Evolutionary conservation across 2,329 filamentous ascomycete species (phyloP).

Genomic region (Xylariomycetidae sp.): DNA sequence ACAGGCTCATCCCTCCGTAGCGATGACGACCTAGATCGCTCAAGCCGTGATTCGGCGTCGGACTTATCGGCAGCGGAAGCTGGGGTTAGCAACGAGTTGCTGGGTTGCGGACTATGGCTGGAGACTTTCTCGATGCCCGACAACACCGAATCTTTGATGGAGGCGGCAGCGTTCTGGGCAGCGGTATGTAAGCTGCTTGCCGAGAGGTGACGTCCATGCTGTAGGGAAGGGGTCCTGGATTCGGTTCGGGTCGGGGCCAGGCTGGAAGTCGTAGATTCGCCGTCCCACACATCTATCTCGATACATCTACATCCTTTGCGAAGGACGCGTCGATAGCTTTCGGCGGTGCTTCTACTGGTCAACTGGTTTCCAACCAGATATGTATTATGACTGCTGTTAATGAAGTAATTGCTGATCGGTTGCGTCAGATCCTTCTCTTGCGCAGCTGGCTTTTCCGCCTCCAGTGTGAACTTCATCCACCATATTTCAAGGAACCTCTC

Average conservation of each 20-base stretch:
- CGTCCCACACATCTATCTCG: constrained; percentile 94
- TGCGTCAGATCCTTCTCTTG: constrained; percentile 51
- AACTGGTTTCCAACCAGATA: constrained; percentile 86
- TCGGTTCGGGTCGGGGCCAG: constrained; percentile 23
- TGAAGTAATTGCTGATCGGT: constrained; percentile 84
- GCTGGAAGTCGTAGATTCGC: constrained; percentile 37
- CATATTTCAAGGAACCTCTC: constrained; percentile 47
- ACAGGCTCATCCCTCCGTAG: constrained; percentile 59
- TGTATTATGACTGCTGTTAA: constrained; percentile 92
- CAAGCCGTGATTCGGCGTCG: constrained; percentile 11
- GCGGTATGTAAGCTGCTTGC: constrained; percentile 40
- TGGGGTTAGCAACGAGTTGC: constrained; percentile 16
- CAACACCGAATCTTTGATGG: constrained; percentile 28
- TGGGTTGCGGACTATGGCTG: constrained; percentile 23
- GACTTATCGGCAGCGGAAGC: constrained; percentile 7
- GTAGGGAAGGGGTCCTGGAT: constrained; percentile 27
- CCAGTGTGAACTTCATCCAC: constrained; percentile 36
- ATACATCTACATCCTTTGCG: constrained; percentile 78
- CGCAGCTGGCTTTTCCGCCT: constrained; percentile 37
- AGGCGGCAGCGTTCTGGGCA: constrained; percentile 36
- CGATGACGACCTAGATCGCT: constrained; percentile 20
- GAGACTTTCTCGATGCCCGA: constrained; percentile 26
- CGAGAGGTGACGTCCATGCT: constrained; percentile 43
- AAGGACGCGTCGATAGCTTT: constrained; percentile 69
- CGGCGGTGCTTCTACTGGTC: constrained; percentile 67